Evolutionary conservation across 139 green algal genomes (phyloP).

Genomic region (Asterochloris sp.): DNA sequence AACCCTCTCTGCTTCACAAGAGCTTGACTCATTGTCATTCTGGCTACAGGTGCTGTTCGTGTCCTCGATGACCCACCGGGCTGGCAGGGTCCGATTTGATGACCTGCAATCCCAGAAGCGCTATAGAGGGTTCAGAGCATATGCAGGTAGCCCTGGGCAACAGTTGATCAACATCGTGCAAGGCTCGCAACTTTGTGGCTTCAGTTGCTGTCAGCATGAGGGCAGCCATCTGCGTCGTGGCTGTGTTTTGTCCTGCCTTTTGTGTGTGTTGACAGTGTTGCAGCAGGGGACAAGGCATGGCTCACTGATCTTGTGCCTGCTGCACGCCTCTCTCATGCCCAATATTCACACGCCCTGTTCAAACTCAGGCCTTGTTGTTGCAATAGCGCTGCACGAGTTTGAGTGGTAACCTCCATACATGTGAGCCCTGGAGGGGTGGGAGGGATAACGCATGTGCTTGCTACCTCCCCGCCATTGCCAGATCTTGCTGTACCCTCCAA

Average conservation of each 20-base stretch:
- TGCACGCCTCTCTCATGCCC: too few species aligned
- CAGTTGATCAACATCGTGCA: too few species aligned
- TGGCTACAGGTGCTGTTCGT: conserved; percentile 47
- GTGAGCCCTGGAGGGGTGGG: too few species aligned
- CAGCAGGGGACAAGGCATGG: background rate
- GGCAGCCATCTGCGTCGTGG: conserved; percentile 23
- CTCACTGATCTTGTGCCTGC: background rate
- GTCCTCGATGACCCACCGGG: conserved; percentile 42
- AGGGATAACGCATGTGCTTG: too few species aligned
- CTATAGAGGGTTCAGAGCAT: conserved; percentile 11
- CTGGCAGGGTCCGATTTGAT: conserved; percentile 35
- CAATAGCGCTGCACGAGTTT: too few species aligned
- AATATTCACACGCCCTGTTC: too few species aligned
- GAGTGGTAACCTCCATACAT: too few species aligned
- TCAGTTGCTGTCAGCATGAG: background rate
- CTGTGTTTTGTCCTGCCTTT: background rate
- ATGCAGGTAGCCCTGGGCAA: background rate
- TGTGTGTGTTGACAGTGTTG: background rate
- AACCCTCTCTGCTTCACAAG: background rate
- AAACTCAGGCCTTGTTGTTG: too few species aligned
- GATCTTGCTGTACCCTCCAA: too few species aligned
- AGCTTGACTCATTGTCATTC: background rate
- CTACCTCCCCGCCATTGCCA: too few species aligned
- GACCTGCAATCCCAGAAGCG: conserved; percentile 30
- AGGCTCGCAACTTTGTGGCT: background rate